These are phyloP conservation scores for Fusarium sp. DNA, from an alignment of 2,329 filamentous ascomycete species.

Conservation along the genomic window DNA sequence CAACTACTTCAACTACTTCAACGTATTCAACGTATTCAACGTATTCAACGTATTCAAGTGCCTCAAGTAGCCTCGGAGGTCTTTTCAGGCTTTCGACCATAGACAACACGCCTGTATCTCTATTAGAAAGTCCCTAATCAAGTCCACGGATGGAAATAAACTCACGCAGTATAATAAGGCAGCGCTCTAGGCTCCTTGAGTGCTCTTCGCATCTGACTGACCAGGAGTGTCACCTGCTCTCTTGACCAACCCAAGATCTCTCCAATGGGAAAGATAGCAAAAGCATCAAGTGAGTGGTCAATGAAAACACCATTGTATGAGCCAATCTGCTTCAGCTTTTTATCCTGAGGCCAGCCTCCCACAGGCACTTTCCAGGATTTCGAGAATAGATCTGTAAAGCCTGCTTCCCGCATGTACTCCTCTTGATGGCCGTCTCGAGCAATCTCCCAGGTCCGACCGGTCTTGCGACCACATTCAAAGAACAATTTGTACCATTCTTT, in stretches of 20 bases:
- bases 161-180: constrained; percentile 3
- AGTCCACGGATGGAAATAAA: background rate
- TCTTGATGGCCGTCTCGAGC: constrained; percentile 35
- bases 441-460: constrained; percentile 43
- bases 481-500: constrained; percentile 33
- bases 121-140: background rate
- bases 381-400: constrained; percentile 27
- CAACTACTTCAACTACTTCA: too few relatives aligned
- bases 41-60: background rate
- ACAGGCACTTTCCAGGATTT: constrained; percentile 27
- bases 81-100: constrained; percentile 24
- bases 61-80: background rate
- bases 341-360: constrained; percentile 32
- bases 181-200: constrained; percentile 7
- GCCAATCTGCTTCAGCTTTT: constrained; percentile 31
- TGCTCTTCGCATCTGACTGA: constrained; percentile 24
- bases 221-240: constrained; percentile 20
- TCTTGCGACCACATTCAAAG: constrained; percentile 40
- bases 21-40: too few relatives aligned
- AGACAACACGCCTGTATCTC: constrained; percentile 11
- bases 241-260: constrained; percentile 32
- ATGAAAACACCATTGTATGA: constrained; percentile 25
- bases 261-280: constrained; percentile 24
- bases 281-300: constrained; percentile 25
- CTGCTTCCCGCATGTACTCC: constrained; percentile 32